phyloP scores from a whole-genome alignment of 129 eudicot species.

The Daucus carota region DH1_v3.0 NC_030388.2:27288501-27289000 shows the following conservation, averaged over 20 bases:
- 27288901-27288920: no score
- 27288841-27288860: background rate
- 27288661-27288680: background rate
- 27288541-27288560: conserved; percentile 11
- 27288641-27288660: conserved; percentile 9
- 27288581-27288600: conserved; percentile 5
- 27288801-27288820: background rate
- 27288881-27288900: no score
- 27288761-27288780: background rate
- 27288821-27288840: background rate
- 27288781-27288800: background rate
- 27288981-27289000: no score
- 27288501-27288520: conserved; percentile 97
- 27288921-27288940: no score
- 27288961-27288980: no score
- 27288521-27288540: conserved; percentile 61
- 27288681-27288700: background rate
- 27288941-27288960: no score
- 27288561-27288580: background rate
- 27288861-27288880: background rate
- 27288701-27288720: background rate
- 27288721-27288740: background rate
- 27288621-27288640: background rate
- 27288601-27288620: background rate
- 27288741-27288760: background rate